Evolutionary conservation across 495 filamentous ascomycete genomes (phyloP).

Genomic region (Penicillium daleae): DNA sequence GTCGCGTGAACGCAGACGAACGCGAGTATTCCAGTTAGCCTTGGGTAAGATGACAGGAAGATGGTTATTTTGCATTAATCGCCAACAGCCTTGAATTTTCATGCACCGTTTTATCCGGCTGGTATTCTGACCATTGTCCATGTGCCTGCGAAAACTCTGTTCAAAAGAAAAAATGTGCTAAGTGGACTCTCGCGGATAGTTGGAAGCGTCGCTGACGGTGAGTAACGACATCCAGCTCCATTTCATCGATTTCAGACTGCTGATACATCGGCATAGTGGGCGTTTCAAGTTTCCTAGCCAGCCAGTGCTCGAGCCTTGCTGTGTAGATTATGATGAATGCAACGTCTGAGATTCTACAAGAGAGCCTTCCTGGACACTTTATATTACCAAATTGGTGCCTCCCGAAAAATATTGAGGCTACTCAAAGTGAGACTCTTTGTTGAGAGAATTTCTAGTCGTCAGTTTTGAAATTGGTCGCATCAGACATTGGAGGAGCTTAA

Average conservation of each 20-base stretch:
- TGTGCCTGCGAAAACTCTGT: neutral
- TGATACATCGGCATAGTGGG: neutral
- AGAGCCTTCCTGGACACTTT: neutral
- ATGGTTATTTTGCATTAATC: slow-evolving; percentile 1
- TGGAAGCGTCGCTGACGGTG: neutral
- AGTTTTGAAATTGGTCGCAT: neutral
- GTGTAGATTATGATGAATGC: neutral
- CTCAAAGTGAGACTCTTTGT: neutral
- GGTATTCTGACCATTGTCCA: neutral
- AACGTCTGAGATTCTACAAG: neutral
- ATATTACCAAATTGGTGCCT: neutral
- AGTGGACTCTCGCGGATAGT: neutral
- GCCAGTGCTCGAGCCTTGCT: no score
- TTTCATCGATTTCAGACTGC: neutral
- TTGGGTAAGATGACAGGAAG: neutral
- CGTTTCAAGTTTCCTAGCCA: neutral
- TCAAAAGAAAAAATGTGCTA: neutral
- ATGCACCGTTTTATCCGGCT: neutral
- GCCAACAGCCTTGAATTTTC: neutral
- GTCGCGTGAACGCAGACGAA: neutral
- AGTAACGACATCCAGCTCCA: neutral
- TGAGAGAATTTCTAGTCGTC: neutral
- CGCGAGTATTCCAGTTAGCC: neutral
- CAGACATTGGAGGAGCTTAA: neutral
- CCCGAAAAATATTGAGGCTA: neutral